Percentiles rank a stretch among this genome's conserved stretches.
Evolutionary conservation across 1,284 basidiomycete genomes (phyloP).

Genomic region (Marasmius oreades): DNA sequence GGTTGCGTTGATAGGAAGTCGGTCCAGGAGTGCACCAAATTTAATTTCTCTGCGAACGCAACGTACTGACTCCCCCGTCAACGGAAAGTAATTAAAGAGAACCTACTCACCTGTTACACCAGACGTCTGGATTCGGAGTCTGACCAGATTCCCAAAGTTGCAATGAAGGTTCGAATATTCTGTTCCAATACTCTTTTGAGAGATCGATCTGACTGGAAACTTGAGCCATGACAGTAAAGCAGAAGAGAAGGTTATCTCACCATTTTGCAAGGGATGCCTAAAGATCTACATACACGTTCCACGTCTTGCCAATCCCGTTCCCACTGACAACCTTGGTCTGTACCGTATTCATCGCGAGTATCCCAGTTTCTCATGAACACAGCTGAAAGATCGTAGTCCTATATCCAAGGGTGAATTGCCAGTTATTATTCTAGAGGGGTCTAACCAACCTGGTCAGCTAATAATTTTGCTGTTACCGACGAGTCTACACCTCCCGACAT

Average conservation of each 20-base stretch:
- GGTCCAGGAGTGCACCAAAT: constrained; percentile 83
- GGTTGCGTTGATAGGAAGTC: constrained; percentile 38
- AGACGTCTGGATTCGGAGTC: constrained; percentile 94
- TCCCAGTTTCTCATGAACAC: constrained; percentile 98
- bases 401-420: background rate
- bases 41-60: constrained; percentile 75
- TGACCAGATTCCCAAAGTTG: constrained; percentile 71
- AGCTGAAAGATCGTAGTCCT: constrained; percentile 82
- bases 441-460: constrained; percentile 60
- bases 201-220: constrained; percentile 64
- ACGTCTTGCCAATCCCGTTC: constrained; percentile 95
- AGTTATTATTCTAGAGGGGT: background rate
- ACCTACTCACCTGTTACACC: constrained; percentile 75
- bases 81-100: background rate
- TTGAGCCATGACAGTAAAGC: constrained; percentile 5
- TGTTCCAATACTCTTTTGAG: constrained; percentile 83
- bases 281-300: constrained; percentile 67
- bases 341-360: constrained; percentile 65
- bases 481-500: constrained; percentile 98
- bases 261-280: constrained; percentile 66
- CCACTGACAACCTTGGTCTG: constrained; percentile 87
- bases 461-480: constrained; percentile 74
- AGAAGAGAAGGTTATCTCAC: constrained; percentile 31
- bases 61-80: constrained; percentile 4
- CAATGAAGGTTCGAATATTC: constrained; percentile 84